These are phyloP conservation scores for Cornus kousa DNA, from an alignment of 148 eudicot genomes.

Conservation along the genomic window DNA sequence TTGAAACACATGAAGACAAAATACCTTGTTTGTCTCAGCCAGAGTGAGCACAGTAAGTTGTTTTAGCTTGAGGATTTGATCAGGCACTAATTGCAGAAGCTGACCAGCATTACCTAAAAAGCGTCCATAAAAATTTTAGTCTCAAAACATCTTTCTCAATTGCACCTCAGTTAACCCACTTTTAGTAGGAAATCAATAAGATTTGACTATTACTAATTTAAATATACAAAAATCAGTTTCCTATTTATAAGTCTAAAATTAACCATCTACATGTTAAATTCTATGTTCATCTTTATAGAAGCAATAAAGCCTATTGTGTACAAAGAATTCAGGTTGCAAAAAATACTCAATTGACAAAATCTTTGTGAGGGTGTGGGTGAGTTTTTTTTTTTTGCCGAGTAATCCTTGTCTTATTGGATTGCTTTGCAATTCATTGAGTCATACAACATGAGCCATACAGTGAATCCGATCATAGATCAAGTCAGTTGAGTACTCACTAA, in stretches of 20 bases:
- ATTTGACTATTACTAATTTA: background rate
- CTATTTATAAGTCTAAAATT: background rate
- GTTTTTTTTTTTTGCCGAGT: no score
- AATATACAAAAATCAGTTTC: background rate
- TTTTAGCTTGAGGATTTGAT: conserved; percentile 86
- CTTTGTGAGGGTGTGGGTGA: no score
- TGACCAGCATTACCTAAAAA: conserved; percentile 54
- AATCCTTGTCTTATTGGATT: background rate
- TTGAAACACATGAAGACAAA: background rate
- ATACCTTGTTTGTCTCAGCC: conserved; percentile 89
- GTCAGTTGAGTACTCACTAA: background rate
- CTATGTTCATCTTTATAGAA: background rate
- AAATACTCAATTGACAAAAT: background rate
- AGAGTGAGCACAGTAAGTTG: conserved; percentile 89
- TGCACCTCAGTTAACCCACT: background rate
- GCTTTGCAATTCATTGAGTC: no score
- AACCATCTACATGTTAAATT: background rate
- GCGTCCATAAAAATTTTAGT: background rate
- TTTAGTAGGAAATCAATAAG: background rate
- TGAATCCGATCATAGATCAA: no score
- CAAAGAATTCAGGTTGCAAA: background rate
- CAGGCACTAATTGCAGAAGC: conserved; percentile 68
- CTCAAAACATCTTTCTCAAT: background rate
- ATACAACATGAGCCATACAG: no score
- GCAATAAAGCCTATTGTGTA: background rate